A percentile compares a stretch with the other conserved stretches of the same genome.
phyloP scores from a whole-genome alignment of 306 rosid genomes.

The Sophora flavescens region DNA sequence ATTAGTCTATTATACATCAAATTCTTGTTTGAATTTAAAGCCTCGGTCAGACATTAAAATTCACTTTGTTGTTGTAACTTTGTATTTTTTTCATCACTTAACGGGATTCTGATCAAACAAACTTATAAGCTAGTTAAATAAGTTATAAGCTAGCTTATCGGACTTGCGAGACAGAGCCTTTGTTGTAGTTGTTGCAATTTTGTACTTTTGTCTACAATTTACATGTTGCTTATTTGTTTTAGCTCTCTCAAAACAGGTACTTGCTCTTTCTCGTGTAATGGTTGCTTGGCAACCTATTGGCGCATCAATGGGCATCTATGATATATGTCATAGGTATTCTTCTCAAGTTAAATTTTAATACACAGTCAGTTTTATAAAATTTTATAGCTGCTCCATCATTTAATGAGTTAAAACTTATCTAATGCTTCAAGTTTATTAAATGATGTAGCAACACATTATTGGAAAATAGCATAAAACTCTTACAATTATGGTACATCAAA shows the following conservation, averaged over 20 bases:
- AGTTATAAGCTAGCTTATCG: no score
- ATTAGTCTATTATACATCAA: neutral
- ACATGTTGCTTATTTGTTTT: constrained; percentile 38
- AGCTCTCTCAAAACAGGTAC: constrained; percentile 64
- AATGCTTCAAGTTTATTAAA: neutral
- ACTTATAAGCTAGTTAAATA: no score
- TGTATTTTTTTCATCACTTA: neutral
- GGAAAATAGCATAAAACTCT: no score
- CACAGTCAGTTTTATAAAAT: no score
- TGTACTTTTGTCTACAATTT: constrained; percentile 2
- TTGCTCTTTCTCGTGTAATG: constrained; percentile 92
- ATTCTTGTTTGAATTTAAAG: neutral
- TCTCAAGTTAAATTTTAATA: neutral
- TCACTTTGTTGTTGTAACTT: neutral
- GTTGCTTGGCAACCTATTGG: constrained; percentile 99
- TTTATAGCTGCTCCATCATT: no score
- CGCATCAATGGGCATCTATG: constrained; percentile 91
- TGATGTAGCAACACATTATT: neutral
- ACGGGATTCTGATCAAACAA: no score
- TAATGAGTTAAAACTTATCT: no score
- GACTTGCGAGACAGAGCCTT: no score
- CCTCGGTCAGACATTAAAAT: neutral
- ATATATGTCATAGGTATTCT: constrained; percentile 88
- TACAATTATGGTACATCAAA: no score
- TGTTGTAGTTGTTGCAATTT: neutral